Evolutionary conservation across 257 asterid genomes (phyloP), one percentile per base, ranked within the genome.

Genomic region (Eucommia ulmoides): DNA sequence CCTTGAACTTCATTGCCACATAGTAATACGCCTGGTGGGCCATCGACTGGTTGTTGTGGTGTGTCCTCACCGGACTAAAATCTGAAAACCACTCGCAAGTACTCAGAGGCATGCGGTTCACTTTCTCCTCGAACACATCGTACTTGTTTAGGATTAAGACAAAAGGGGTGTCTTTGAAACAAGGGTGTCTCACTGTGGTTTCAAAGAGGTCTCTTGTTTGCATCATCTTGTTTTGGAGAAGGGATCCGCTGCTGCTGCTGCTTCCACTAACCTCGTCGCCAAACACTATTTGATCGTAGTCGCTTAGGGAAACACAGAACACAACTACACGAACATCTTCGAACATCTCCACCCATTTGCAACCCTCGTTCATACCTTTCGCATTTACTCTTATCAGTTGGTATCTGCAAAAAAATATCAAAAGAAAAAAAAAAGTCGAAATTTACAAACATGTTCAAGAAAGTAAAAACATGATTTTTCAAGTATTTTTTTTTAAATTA

Each of bases 261-360:
- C 63, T 63, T 29, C 74, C 73, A 17, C 59, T 56, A 53, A 33
- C 66, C 61, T 69, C 82, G 22, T 78, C 69, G 53, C 82, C 58
- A 14, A 71, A 53, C 56, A 76, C 67, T 42, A 69, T 62, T 49
- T 88, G 96, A 61, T 89, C 94, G 3, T 89, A 89, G 33, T 89
- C 96, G 14, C 94, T 70, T 24, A 89, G 71, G 42, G 97, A 70
- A 8, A 80, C 73, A 33, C 91, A 80, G 67, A 84, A 82, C 17
- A 85, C 83, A 1, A 89, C 82, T 1, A 72, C 83, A 0, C 96
- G 88, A 3, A 89, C 96, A 33, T 85, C 96, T 73, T 85, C 96
- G 22, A 89, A 89, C 97, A 89, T 89, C 58, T 85, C 97, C 18
- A 85, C 85, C 96, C 97, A 89, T 69, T 85, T 89, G 76, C 96